These are phyloP conservation scores for Yamadazyma friedrichii DNA, from an alignment of 1,139 yeast genomes.

Conservation along the genomic window DNA sequence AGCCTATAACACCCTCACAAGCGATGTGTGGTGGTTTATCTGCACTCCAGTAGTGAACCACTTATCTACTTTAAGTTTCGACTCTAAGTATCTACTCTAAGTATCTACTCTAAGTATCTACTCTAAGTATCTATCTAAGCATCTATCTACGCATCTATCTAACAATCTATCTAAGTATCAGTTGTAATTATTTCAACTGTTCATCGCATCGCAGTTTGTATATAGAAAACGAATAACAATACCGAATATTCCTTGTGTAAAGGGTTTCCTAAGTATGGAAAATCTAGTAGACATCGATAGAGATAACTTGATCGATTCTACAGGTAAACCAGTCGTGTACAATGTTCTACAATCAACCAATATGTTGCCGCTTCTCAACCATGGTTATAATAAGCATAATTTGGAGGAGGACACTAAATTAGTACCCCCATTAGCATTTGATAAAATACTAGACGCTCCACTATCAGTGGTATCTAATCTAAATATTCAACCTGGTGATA, in stretches of 20 bases:
- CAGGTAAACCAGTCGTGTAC: conserved; percentile 9
- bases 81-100: no score
- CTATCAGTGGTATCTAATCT: conserved; percentile 29
- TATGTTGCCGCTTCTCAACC: conserved; percentile 11
- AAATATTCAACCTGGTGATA: conserved; percentile 47
- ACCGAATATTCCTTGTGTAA: not conserved
- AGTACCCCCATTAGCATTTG: conserved; percentile 23
- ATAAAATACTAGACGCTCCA: conserved; percentile 32
- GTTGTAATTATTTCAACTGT: not conserved
- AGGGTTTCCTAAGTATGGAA: no score
- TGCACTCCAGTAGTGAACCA: no score
- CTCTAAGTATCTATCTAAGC: no score
- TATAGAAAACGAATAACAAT: conserved; percentile 5
- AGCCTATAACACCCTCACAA: no score
- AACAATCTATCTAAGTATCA: no score
- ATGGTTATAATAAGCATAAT: conserved; percentile 13
- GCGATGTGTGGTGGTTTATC: no score
- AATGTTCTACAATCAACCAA: conserved; percentile 8
- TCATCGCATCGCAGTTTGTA: conserved; percentile 9
- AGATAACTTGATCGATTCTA: conserved; percentile 10
- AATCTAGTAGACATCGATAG: not conserved
- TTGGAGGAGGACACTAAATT: conserved; percentile 17
- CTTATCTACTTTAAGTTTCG: no score
- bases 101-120: no score
- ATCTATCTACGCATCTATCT: no score